Conservation (phyloP, 176 grass and related monocot genomes). For the Areca catechu region DNA sequence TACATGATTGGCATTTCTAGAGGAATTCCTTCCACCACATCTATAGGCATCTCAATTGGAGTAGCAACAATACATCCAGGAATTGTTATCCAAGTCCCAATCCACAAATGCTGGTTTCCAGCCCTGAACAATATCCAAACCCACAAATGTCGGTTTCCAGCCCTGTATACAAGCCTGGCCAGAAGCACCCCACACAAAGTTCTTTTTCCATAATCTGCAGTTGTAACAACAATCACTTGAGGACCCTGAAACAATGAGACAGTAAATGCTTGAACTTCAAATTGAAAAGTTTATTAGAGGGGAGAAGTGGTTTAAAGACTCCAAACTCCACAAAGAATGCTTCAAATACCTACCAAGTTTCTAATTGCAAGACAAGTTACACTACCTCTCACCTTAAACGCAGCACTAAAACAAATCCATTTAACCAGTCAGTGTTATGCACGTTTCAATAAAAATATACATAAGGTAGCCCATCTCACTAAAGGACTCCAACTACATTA, state of each 20-base stretch:
- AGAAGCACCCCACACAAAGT: conserved; percentile 76
- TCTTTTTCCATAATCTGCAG: conserved; percentile 92
- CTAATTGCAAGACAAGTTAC: too few species aligned
- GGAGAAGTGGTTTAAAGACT: not conserved
- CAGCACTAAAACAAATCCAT: too few species aligned
- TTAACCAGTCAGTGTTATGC: too few species aligned
- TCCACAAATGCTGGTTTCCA: conserved; percentile 94
- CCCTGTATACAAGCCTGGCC: conserved; percentile 71
- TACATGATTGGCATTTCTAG: conserved; percentile 92
- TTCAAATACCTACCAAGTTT: too few species aligned
- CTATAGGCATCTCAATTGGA: conserved; percentile 88
- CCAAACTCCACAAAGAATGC: not conserved
- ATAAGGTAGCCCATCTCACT: too few species aligned
- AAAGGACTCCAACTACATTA: too few species aligned
- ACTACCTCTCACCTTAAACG: too few species aligned
- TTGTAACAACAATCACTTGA: conserved; percentile 80
- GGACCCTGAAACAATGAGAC: conserved; percentile 45
- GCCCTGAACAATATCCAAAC: conserved; percentile 43
- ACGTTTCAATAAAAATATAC: too few species aligned
- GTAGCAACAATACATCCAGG: conserved; percentile 83
- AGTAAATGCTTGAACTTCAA: conserved; percentile 6
- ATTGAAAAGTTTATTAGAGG: not conserved
- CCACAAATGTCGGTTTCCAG: conserved; percentile 94
- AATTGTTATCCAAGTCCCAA: conserved; percentile 88
- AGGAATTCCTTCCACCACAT: conserved; percentile 83